Evolutionary conservation across 768 basidiomycete species (phyloP).

Genomic region (Tulasnella calospora): DNA sequence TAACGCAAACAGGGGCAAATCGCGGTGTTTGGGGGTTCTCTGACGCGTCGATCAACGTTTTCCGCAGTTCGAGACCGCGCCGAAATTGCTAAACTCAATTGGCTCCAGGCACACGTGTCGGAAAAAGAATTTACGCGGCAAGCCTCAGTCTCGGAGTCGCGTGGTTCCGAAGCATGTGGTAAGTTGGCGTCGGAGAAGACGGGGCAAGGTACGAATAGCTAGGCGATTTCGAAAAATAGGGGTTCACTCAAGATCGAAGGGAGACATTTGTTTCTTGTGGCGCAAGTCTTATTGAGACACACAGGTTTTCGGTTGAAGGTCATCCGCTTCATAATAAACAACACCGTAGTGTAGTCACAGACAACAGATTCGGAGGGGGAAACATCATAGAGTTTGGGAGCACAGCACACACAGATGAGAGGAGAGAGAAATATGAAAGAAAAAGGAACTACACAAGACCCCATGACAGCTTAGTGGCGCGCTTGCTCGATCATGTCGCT

Average conservation of each 20-base stretch:
- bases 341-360: constrained; percentile 1
- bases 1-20: neutral
- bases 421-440: neutral
- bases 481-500: constrained; percentile 22
- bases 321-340: constrained; percentile 6
- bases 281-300: neutral
- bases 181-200: neutral
- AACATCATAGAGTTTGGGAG: constrained; percentile 2
- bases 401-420: neutral
- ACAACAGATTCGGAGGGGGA: neutral
- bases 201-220: neutral
- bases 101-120: neutral
- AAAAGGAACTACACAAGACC: neutral
- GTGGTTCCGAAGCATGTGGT: neutral
- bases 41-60: neutral
- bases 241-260: neutral
- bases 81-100: neutral
- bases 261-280: neutral
- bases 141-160: neutral
- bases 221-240: neutral
- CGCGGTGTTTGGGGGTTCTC: neutral
- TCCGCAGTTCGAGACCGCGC: neutral
- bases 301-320: neutral
- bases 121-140: neutral
- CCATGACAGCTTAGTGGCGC: neutral